Evolutionary conservation across 805 yeast species (phyloP).

Genomic region (Yarrowia sp.): DNA sequence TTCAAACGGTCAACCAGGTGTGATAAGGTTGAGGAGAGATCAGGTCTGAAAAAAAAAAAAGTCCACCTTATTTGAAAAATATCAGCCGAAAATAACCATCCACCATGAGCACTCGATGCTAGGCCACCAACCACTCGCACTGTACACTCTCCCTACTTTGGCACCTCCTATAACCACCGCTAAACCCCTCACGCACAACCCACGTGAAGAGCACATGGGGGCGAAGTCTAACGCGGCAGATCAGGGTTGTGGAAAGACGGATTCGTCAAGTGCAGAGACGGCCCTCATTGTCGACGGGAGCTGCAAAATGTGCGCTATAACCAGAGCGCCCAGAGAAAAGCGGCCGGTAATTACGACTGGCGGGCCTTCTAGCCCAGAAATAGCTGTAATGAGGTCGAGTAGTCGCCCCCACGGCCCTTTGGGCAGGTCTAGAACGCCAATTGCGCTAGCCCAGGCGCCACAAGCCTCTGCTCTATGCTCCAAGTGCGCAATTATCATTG

Average conservation of each 20-base stretch:
- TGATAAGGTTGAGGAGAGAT: too few species aligned
- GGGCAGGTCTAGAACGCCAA: not conserved
- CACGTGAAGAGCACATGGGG: constrained; percentile 36
- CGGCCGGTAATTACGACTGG: too few species aligned
- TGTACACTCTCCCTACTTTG: too few species aligned
- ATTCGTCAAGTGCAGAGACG: constrained; percentile 8
- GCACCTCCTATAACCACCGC: too few species aligned
- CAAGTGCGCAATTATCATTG: constrained; percentile 10
- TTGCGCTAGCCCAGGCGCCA: not conserved
- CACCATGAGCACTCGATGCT: too few species aligned
- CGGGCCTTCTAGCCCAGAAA: not conserved
- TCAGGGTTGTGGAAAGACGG: constrained; percentile 20
- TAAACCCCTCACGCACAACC: constrained; percentile 20
- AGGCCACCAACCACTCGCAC: too few species aligned
- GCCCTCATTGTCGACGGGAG: not conserved
- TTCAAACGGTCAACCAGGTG: too few species aligned
- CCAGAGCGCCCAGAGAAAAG: not conserved
- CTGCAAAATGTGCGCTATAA: constrained; percentile 11
- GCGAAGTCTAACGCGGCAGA: constrained; percentile 31
- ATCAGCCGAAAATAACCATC: too few species aligned
- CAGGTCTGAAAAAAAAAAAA: too few species aligned
- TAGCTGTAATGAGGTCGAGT: not conserved
- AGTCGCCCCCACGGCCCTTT: not conserved
- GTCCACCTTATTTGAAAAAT: too few species aligned
- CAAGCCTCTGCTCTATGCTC: not conserved